phyloP scores from a whole-genome alignment of 1,284 basidiomycete genomes.

The Ganoderma leucocontextum region DNA sequence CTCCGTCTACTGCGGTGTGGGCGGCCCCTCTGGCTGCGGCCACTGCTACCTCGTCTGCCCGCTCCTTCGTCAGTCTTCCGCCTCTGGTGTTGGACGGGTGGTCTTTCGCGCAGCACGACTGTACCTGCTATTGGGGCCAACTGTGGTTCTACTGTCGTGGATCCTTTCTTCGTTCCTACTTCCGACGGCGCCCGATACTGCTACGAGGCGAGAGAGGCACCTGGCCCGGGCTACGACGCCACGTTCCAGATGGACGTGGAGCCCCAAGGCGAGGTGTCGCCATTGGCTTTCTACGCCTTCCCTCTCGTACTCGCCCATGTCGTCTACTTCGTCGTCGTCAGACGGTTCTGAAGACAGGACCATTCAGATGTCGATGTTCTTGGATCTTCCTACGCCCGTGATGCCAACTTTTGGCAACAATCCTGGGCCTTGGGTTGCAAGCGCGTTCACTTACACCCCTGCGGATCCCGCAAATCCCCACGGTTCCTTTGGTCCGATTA shows the following conservation, averaged over 20 bases:
- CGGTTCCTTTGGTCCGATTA: slow-evolving; percentile 8
- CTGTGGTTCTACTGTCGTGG: slow-evolving; percentile 12
- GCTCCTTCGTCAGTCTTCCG: slow-evolving; percentile 16
- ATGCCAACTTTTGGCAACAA: slow-evolving; percentile 30
- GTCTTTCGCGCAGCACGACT: slow-evolving; percentile 38
- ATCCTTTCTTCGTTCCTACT: slow-evolving; percentile 7
- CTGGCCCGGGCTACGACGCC: slow-evolving; percentile 22
- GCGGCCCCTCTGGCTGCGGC: slow-evolving; percentile 24
- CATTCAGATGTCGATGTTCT: slow-evolving; percentile 41
- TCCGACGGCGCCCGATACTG: slow-evolving; percentile 7
- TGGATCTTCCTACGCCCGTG: slow-evolving; percentile 37
- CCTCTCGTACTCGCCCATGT: slow-evolving; percentile 42
- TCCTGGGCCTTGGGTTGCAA: slow-evolving; percentile 29
- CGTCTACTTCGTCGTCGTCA: slow-evolving; percentile 40
- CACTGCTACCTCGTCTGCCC: slow-evolving; percentile 9
- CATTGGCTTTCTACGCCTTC: slow-evolving; percentile 40
- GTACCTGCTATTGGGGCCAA: slow-evolving; percentile 30
- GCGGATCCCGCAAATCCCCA: slow-evolving; percentile 29
- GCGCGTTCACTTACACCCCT: slow-evolving; percentile 19
- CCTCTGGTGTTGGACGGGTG: slow-evolving; percentile 26
- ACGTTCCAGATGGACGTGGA: slow-evolving; percentile 25
- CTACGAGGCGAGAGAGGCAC: slow-evolving; percentile 23
- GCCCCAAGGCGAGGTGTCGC: slow-evolving; percentile 34
- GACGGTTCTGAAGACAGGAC: slow-evolving; percentile 45
- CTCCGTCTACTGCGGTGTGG: slow-evolving; percentile 32